These are phyloP conservation scores for Clavispora vitiphila DNA, from an alignment of 805 yeast genomes.

Conservation along the genomic window DNA sequence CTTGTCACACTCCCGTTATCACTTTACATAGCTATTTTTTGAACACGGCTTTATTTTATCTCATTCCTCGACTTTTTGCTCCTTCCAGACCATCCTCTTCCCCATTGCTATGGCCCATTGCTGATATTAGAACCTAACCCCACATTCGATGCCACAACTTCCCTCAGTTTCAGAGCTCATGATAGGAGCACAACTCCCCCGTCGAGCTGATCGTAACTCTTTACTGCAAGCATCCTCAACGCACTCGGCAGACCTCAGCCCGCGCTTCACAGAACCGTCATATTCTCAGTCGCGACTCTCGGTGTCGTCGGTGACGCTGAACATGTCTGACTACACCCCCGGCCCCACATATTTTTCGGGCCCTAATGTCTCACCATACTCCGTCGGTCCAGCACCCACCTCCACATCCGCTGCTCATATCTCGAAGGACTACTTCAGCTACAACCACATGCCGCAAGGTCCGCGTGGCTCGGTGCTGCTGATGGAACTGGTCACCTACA, in stretches of 20 bases:
- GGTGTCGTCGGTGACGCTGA: neutral
- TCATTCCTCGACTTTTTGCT: neutral
- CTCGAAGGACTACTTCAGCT: neutral
- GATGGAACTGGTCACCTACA: neutral
- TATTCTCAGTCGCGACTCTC: neutral
- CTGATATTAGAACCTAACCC: neutral
- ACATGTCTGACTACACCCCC: neutral
- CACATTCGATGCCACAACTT: slow-evolving; percentile 10
- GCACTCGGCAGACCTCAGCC: neutral
- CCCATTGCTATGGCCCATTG: neutral
- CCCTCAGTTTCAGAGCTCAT: slow-evolving; percentile 18
- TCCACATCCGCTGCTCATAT: neutral
- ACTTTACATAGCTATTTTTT: neutral
- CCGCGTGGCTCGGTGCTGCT: neutral
- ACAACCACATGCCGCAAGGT: neutral
- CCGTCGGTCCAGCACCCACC: neutral
- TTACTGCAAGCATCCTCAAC: neutral
- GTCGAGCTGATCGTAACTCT: neutral
- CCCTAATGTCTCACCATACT: neutral
- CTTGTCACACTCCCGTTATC: neutral
- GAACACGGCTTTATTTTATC: neutral
- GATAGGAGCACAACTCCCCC: slow-evolving; percentile 14
- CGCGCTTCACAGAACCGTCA: neutral
- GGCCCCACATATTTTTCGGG: neutral
- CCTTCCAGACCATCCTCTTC: no score